Evolutionary conservation across 345 rosid species (phyloP).

Genomic region (Ceriops decandra): DNA sequence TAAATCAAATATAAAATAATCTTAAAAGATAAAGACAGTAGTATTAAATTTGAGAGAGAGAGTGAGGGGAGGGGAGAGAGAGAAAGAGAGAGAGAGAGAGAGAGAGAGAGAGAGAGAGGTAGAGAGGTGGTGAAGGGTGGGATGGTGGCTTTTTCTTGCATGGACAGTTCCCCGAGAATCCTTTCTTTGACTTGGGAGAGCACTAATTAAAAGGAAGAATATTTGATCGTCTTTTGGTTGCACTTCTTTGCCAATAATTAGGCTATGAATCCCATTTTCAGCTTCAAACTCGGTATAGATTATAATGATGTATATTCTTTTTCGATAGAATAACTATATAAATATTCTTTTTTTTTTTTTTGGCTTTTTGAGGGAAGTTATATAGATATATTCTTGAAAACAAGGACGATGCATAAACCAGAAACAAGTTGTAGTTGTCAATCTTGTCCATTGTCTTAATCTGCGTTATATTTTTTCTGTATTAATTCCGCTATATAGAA

Average conservation of each 20-base stretch:
- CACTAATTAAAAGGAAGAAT: conserved; percentile 14
- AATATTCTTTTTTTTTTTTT: too few species aligned
- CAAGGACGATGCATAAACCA: too few species aligned
- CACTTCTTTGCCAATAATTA: background rate
- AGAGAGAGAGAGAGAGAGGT: too few species aligned
- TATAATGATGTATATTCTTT: too few species aligned
- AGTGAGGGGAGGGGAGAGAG: too few species aligned
- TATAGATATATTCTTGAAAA: too few species aligned
- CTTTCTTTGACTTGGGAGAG: conserved; percentile 51
- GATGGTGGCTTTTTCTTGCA: conserved; percentile 45
- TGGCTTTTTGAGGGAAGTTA: too few species aligned
- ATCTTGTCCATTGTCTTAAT: too few species aligned
- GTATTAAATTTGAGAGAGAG: conserved; percentile 27
- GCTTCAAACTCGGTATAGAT: background rate
- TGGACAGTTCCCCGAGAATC: conserved; percentile 36
- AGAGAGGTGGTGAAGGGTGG: conserved; percentile 17
- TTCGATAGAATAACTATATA: too few species aligned
- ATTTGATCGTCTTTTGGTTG: background rate
- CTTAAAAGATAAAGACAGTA: conserved; percentile 41
- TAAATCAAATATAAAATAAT: conserved; percentile 36
- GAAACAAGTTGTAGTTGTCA: too few species aligned
- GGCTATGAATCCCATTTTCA: background rate
- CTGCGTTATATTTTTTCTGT: too few species aligned
- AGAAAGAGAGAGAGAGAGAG: conserved; percentile 5
- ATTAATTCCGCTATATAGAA: too few species aligned